Conservation (phyloP, 768 basidiomycete genomes). For the Krasilnikovozyma curviuscula region DNA sequence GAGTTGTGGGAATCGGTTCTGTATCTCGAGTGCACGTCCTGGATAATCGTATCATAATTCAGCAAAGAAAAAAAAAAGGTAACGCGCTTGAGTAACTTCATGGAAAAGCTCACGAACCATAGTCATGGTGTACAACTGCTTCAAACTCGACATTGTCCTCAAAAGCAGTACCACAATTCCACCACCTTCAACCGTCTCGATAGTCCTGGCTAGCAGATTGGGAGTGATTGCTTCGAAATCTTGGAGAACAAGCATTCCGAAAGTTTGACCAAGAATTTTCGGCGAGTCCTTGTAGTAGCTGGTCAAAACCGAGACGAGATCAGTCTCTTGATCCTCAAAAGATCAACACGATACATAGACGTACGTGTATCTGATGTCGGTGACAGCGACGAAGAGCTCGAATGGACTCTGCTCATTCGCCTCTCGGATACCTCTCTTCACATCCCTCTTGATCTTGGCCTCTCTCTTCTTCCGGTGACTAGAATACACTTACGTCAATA, state of each 20-base stretch:
- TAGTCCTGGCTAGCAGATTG: slow-evolving; percentile 84
- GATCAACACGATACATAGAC: slow-evolving; percentile 20
- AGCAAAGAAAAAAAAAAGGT: slow-evolving; percentile 31
- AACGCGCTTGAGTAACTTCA: slow-evolving; percentile 3
- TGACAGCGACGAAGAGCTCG: slow-evolving; percentile 96
- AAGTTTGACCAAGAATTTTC: slow-evolving; percentile 92
- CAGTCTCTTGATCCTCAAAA: not conserved
- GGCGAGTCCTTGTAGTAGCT: slow-evolving; percentile 95
- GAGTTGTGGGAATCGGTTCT: slow-evolving; percentile 64
- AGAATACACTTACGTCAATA: not conserved
- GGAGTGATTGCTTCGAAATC: slow-evolving; percentile 98
- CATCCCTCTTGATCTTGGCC: slow-evolving; percentile 86
- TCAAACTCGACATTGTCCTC: slow-evolving; percentile 83
- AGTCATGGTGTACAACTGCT: slow-evolving; percentile 81
- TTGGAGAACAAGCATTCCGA: slow-evolving; percentile 89
- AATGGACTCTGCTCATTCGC: slow-evolving; percentile 91
- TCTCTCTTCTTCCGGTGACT: slow-evolving; percentile 94
- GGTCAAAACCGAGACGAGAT: not conserved
- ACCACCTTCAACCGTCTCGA: slow-evolving; percentile 96
- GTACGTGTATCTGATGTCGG: slow-evolving; percentile 91
- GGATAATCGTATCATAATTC: not conserved
- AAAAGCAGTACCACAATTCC: slow-evolving; percentile 58
- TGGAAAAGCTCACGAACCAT: slow-evolving; percentile 33
- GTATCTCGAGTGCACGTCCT: slow-evolving; percentile 94
- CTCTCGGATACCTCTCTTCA: slow-evolving; percentile 83